phyloP scores from a whole-genome alignment of 371 early-diverging fungal species.

The Blastocladiella emersonii region DNA sequence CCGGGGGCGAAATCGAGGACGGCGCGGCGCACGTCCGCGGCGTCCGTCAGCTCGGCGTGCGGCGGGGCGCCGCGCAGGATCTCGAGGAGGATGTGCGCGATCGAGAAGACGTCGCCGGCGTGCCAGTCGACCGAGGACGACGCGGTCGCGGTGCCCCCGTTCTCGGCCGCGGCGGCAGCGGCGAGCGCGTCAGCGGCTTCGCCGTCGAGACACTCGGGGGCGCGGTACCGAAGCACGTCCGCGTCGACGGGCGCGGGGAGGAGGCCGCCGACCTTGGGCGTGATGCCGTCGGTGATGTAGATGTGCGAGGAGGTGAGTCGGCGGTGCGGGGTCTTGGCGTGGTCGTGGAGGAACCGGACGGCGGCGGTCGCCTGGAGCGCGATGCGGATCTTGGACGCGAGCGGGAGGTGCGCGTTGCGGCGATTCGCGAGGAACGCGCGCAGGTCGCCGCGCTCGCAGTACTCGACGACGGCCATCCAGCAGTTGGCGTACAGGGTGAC shows the following conservation, averaged over 20 bases:
- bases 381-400: no score
- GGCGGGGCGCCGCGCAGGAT: neutral
- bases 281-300: no score
- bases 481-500: neutral
- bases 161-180: no score
- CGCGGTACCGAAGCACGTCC: neutral
- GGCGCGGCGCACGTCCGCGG: neutral
- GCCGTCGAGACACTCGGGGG: neutral
- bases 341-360: no score
- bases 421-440: no score
- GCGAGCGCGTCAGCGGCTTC: neutral
- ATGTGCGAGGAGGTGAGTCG: no score
- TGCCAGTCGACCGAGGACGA: neutral
- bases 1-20: neutral
- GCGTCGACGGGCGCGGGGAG: neutral
- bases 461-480: slow-evolving; percentile 6
- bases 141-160: no score
- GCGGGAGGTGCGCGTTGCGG: no score
- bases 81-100: neutral
- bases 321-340: no score
- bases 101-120: neutral
- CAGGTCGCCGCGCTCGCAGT: neutral
- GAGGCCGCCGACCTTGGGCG: neutral
- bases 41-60: neutral
- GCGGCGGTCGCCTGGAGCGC: no score